A percentile compares a stretch with the other conserved stretches of the same genome.
These are phyloP conservation scores for Plasmodium chabaudi DNA, from an alignment of 169 alveolate genomes.

Conservation along the genomic window DNA sequence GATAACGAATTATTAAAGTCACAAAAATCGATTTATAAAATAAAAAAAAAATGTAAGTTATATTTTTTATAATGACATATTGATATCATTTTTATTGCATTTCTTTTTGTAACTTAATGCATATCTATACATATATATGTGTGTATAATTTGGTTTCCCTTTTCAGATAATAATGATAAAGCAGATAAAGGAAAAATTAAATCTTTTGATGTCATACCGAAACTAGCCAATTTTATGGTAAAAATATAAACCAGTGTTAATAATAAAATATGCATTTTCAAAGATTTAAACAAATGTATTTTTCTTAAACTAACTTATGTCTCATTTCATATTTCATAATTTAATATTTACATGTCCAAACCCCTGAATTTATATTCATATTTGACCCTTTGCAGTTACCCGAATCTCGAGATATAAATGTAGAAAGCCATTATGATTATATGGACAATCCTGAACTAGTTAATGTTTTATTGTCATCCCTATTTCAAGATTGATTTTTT, in stretches of 20 bases:
- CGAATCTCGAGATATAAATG: slow-evolving; percentile 38
- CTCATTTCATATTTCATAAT: background rate
- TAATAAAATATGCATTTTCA: background rate
- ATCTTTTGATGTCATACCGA: slow-evolving; percentile 58
- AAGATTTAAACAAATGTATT: background rate
- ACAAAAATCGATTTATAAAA: slow-evolving; percentile 48
- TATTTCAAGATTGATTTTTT: slow-evolving; percentile 62
- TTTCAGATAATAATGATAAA: slow-evolving; percentile 16
- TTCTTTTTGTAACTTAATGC: background rate
- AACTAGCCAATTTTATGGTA: slow-evolving; percentile 71
- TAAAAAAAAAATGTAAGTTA: slow-evolving; percentile 64
- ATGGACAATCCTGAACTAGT: slow-evolving; percentile 68
- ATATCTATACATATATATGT: background rate
- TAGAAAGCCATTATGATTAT: slow-evolving; percentile 38
- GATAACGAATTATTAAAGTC: slow-evolving; percentile 56
- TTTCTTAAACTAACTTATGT: background rate
- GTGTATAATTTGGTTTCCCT: background rate
- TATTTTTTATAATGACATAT: background rate
- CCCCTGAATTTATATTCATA: slow-evolving; percentile 1
- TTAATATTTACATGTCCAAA: background rate
- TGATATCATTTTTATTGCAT: background rate
- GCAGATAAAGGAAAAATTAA: slow-evolving; percentile 23
- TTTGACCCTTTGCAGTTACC: slow-evolving; percentile 32
- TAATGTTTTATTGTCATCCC: slow-evolving; percentile 58
- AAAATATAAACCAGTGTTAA: slow-evolving; percentile 1